These are phyloP conservation scores for Coprinopsis cinerea DNA, from an alignment of 768 basidiomycete genomes.

Conservation along the genomic window DNA sequence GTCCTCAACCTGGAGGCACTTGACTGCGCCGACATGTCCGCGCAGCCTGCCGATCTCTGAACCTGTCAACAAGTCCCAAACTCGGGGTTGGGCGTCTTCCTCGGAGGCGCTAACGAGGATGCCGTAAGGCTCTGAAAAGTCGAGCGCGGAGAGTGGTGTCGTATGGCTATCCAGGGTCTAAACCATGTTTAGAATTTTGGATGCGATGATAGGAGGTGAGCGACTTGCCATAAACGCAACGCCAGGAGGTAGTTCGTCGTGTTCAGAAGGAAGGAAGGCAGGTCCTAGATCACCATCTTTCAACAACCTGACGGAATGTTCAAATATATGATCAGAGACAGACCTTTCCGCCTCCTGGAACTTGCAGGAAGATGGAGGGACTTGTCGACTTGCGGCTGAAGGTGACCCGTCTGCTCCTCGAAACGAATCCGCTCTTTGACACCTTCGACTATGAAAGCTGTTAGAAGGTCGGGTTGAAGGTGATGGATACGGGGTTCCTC, in stretches of 20 bases:
- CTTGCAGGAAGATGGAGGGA: constrained; percentile 46
- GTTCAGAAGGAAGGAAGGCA: constrained; percentile 94
- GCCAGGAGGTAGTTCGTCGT: constrained; percentile 89
- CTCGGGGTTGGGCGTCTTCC: constrained; percentile 80
- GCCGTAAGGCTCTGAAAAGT: constrained; percentile 96
- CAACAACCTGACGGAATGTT: constrained; percentile 1
- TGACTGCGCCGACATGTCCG: constrained; percentile 79
- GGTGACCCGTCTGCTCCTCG: constrained; percentile 43
- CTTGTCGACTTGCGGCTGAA: constrained; percentile 26
- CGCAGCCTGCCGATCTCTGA: constrained; percentile 79
- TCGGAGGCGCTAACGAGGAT: constrained; percentile 83
- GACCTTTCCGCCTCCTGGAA: constrained; percentile 68
- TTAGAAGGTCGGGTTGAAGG: constrained; percentile 9
- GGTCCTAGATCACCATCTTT: constrained; percentile 49
- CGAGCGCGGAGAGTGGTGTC: constrained; percentile 79
- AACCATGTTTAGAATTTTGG: constrained; percentile 4
- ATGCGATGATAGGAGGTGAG: constrained; percentile 3
- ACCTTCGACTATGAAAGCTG: constrained; percentile 64
- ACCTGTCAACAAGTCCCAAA: constrained; percentile 93
- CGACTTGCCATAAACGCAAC: constrained; percentile 89
- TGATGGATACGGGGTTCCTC: constrained; percentile 23
- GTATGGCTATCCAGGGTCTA: constrained; percentile 81
- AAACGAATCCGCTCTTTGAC: constrained; percentile 80
- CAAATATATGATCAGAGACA: constrained; percentile 4
- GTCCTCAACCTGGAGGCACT: constrained; percentile 90